These are phyloP conservation scores for Piloderma croceum DNA, from an alignment of 768 basidiomycete genomes.

Conservation along the genomic window DNA sequence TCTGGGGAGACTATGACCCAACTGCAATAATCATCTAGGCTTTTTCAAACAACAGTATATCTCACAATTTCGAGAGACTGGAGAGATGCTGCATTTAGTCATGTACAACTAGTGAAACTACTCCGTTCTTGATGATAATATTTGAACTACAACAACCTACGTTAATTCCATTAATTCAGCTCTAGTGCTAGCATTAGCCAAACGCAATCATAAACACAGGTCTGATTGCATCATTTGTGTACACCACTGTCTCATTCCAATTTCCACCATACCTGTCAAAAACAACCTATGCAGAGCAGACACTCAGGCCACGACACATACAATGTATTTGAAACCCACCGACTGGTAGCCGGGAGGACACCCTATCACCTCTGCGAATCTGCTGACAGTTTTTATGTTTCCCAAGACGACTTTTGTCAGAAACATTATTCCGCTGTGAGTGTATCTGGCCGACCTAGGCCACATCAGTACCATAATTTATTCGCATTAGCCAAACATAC, in stretches of 20 bases:
- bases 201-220: slow-evolving; percentile 32
- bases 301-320: background rate
- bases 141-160: too few relatives aligned
- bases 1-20: too few relatives aligned
- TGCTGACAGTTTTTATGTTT: slow-evolving; percentile 16
- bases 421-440: slow-evolving; percentile 19
- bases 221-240: slow-evolving; percentile 28
- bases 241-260: slow-evolving; percentile 28
- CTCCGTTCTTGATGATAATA: too few relatives aligned
- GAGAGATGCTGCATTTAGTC: too few relatives aligned
- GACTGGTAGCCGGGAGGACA: slow-evolving; percentile 26
- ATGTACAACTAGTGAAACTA: too few relatives aligned
- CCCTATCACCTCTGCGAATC: slow-evolving; percentile 20
- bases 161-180: too few relatives aligned
- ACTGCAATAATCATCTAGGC: too few relatives aligned
- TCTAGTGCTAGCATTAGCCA: too few relatives aligned
- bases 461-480: slow-evolving; percentile 1
- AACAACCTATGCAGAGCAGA: slow-evolving; percentile 4
- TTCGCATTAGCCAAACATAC: too few relatives aligned
- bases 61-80: too few relatives aligned
- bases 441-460: slow-evolving; percentile 21
- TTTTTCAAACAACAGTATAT: too few relatives aligned
- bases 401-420: slow-evolving; percentile 28
- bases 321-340: slow-evolving; percentile 17
- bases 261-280: slow-evolving; percentile 5